Percentiles rank a stretch among this genome's conserved stretches.
Conservation (phyloP, 2,329 filamentous ascomycete species). For the Xylaria sp. region DNA sequence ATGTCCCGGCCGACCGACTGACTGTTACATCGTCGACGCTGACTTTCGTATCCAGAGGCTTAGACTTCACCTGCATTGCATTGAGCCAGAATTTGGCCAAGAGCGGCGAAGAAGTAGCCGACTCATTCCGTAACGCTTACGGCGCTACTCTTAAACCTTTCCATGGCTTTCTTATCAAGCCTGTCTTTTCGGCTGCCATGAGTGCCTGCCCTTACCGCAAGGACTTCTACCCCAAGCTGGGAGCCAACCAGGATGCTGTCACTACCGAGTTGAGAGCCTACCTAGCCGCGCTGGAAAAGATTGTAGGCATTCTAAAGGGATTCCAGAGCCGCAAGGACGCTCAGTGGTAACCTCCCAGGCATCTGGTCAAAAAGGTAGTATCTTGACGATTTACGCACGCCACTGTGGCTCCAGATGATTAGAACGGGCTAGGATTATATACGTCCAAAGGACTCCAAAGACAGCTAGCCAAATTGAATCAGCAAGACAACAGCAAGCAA, state of each 20-base stretch:
- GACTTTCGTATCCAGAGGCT: constrained; percentile 68
- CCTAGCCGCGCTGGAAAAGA: constrained; percentile 80
- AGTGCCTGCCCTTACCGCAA: constrained; percentile 90
- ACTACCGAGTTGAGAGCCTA: constrained; percentile 73
- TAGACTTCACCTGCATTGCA: constrained; percentile 92
- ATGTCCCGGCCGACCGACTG: not conserved
- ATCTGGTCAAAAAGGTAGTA: not conserved
- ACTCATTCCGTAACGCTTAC: constrained; percentile 90
- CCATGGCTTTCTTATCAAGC: constrained; percentile 90
- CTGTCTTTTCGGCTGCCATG: constrained; percentile 94
- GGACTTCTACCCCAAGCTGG: constrained; percentile 92
- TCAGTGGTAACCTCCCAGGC: constrained; percentile 60
- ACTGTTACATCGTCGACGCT: not conserved
- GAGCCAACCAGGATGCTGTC: constrained; percentile 72
- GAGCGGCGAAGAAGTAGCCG: constrained; percentile 77
- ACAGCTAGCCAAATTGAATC: constrained; percentile 1
- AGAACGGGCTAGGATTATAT: constrained; percentile 11
- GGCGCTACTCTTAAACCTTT: constrained; percentile 87
- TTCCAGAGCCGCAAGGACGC: constrained; percentile 67
- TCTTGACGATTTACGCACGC: not conserved
- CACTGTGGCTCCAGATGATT: constrained; percentile 13
- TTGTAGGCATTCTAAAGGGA: constrained; percentile 77
- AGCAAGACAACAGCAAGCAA: not conserved
- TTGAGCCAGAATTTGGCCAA: constrained; percentile 81
- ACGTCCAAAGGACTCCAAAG: not conserved